phyloP scores from a whole-genome alignment of 768 basidiomycete species.

The Tulasnella sp. region DNA sequence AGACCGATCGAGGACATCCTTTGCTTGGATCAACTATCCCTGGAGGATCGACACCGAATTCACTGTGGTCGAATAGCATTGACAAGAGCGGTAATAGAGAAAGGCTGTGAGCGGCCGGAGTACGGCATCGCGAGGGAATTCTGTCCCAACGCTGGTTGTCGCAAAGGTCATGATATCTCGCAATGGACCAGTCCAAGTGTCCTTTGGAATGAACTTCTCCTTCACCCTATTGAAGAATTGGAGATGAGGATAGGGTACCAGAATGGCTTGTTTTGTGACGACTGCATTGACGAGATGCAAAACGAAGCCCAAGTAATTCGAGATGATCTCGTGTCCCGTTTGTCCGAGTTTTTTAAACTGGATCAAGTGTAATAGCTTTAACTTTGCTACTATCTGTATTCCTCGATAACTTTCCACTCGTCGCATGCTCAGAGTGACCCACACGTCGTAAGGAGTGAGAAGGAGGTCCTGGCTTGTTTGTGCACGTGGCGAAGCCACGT shows the following conservation, averaged over 20 bases:
- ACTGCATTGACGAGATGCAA: constrained; percentile 8
- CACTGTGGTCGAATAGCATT: not conserved
- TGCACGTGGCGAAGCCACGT: no score
- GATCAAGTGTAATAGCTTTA: not conserved
- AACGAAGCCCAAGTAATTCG: not conserved
- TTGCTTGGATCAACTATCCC: not conserved
- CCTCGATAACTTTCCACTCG: no score
- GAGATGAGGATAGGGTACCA: not conserved
- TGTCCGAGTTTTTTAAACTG: not conserved
- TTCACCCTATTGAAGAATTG: constrained; percentile 14
- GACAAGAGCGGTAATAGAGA: not conserved
- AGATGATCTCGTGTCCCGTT: not conserved
- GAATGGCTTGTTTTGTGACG: constrained; percentile 2
- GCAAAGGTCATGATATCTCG: not conserved
- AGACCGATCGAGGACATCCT: not conserved
- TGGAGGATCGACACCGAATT: not conserved
- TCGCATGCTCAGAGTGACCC: no score
- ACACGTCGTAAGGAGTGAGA: no score
- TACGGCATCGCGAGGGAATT: not conserved
- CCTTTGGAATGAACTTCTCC: not conserved
- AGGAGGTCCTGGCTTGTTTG: no score
- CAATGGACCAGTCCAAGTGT: not conserved
- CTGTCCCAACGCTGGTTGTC: not conserved
- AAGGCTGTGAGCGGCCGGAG: not conserved
- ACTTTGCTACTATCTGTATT: not conserved